A percentile compares a stretch with the other conserved stretches of the same genome.
These are phyloP conservation scores for Prunus fruticosa DNA, from an alignment of 306 rosid genomes.

Conservation along the genomic window DNA sequence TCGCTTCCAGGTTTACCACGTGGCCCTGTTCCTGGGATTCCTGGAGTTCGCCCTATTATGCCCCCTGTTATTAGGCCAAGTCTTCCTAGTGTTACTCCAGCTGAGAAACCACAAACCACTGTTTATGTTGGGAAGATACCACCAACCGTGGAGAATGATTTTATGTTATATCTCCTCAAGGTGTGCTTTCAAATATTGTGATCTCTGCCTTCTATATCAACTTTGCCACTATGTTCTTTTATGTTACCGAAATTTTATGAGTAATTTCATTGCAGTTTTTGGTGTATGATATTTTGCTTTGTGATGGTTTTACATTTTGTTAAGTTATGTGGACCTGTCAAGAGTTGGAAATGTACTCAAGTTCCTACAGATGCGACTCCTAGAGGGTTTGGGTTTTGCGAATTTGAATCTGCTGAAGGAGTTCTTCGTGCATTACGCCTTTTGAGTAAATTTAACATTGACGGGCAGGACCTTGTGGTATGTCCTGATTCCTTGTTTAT, in stretches of 20 bases:
- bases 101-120: slow-evolving; percentile 80
- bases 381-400: slow-evolving; percentile 88
- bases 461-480: slow-evolving; percentile 95
- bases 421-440: slow-evolving; percentile 94
- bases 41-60: slow-evolving; percentile 74
- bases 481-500: slow-evolving; percentile 22
- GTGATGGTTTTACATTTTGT: slow-evolving; percentile 23
- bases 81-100: slow-evolving; percentile 69
- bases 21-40: slow-evolving; percentile 76
- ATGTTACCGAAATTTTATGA: background rate
- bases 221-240: background rate
- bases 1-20: slow-evolving; percentile 64
- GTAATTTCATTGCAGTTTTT: slow-evolving; percentile 1
- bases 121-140: slow-evolving; percentile 92
- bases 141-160: slow-evolving; percentile 86
- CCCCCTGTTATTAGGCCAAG: slow-evolving; percentile 76
- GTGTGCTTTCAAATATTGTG: slow-evolving; percentile 34
- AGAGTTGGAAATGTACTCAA: slow-evolving; percentile 96
- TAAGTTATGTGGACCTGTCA: slow-evolving; percentile 89
- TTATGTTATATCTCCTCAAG: slow-evolving; percentile 79
- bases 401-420: slow-evolving; percentile 96
- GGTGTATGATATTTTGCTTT: slow-evolving; percentile 1
- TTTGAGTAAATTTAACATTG: slow-evolving; percentile 77
- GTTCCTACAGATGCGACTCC: slow-evolving; percentile 85
- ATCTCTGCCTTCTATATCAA: background rate